Evolutionary conservation across 2,329 filamentous ascomycete genomes (phyloP).

Genomic region (Colletotrichum sidae): DNA sequence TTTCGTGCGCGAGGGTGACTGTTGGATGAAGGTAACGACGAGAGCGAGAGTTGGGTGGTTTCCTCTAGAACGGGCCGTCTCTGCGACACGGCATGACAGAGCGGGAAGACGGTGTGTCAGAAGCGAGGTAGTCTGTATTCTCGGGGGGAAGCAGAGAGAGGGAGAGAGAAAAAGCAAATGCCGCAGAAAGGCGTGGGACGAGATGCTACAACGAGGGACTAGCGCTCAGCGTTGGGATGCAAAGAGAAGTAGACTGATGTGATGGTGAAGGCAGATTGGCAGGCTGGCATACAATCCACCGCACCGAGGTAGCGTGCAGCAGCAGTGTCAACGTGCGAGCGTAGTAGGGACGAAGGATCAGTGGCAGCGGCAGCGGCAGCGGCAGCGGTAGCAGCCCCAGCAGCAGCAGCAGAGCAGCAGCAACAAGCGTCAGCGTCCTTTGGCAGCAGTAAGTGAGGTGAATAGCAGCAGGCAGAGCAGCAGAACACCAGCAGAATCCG

Average conservation of each 20-base stretch:
- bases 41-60: slow-evolving; percentile 8
- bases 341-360: slow-evolving; percentile 9
- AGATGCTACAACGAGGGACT: slow-evolving; percentile 17
- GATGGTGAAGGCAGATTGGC: slow-evolving; percentile 3
- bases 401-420: no score
- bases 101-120: slow-evolving; percentile 22
- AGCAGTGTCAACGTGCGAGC: background rate
- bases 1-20: slow-evolving; percentile 7
- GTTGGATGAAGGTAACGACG: background rate
- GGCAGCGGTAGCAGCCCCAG: no score
- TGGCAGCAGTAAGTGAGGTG: no score
- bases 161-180: slow-evolving; percentile 34
- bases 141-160: slow-evolving; percentile 27
- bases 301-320: background rate
- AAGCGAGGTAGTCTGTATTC: slow-evolving; percentile 12
- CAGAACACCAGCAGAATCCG: slow-evolving; percentile 41
- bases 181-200: slow-evolving; percentile 27
- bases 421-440: no score
- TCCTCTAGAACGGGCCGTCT: slow-evolving; percentile 19
- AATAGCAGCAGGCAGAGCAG: background rate
- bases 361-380: background rate
- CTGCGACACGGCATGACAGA: slow-evolving; percentile 31
- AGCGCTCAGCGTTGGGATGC: background rate
- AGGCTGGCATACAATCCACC: no score
- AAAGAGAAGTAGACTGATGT: slow-evolving; percentile 4